These are phyloP conservation scores for Nosema bombycis DNA, from an alignment of 371 early-diverging fungal species.

Conservation along the genomic window DNA sequence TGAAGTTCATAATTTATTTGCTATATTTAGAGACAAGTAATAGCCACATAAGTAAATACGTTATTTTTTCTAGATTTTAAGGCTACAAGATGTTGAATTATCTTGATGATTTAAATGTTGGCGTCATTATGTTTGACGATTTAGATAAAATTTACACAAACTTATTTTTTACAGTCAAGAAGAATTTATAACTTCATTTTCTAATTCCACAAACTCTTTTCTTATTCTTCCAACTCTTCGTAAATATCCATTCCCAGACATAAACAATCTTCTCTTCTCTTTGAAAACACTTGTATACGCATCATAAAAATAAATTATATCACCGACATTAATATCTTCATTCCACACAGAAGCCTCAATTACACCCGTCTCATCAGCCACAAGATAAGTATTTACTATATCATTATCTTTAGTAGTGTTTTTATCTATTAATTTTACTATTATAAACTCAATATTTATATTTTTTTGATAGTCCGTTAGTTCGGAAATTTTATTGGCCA, in stretches of 20 bases:
- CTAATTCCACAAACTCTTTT: slow-evolving; percentile 32
- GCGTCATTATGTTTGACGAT: too few relatives aligned
- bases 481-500: slow-evolving; percentile 28
- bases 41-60: too few relatives aligned
- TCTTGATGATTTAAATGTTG: too few relatives aligned
- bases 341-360: slow-evolving; percentile 45
- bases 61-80: too few relatives aligned
- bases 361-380: slow-evolving; percentile 50
- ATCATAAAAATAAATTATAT: slow-evolving; percentile 37
- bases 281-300: slow-evolving; percentile 35
- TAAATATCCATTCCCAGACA: slow-evolving; percentile 14
- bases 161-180: too few relatives aligned
- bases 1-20: too few relatives aligned
- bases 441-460: slow-evolving; percentile 41
- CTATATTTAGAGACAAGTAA: too few relatives aligned
- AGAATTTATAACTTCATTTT: too few relatives aligned
- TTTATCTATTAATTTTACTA: slow-evolving; percentile 36
- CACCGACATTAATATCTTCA: slow-evolving; percentile 20
- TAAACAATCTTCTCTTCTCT: slow-evolving; percentile 29
- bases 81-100: too few relatives aligned
- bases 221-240: slow-evolving; percentile 34
- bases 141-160: too few relatives aligned
- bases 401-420: slow-evolving; percentile 49
- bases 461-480: slow-evolving; percentile 37
- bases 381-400: slow-evolving; percentile 35